Base-by-base conservation (phyloP, 140 eudicot genomes). In the Erigeron philadelphicus region DNA sequence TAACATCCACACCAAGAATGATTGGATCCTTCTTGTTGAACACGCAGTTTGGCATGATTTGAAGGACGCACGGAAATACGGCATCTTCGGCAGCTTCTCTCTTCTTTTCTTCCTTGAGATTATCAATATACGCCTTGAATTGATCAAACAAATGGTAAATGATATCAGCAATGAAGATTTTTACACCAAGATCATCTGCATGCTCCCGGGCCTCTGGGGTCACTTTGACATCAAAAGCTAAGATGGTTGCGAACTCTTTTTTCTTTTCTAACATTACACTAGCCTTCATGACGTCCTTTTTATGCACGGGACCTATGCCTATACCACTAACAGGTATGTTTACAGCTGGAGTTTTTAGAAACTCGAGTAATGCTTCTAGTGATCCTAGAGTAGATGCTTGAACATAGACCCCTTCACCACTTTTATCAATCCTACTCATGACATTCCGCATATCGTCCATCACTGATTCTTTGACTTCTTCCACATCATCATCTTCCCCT, bases 341-440 rank as follows among this genome's bases (percentile, higher is more conserved):
- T 31, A 90, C 97, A 12, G 82, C 94, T 7, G 93, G 93, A 11
- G 88, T 78, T 61, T 90, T 87, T 79, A 90, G 57, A 70, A 87
- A 86, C 75, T 90, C 97, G 8, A 90, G 77, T 55, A 90, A 72
- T 57, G 97, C 97, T 73, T 90, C 97, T 69, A 90, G 68, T 15
- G 97, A 90, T 35, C 97, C 97, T 54, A 87, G 97, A 17, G 97
- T 90, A 56, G 97, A 90, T 8, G 97, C 95, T 77, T 90, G 97
- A 61, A 90, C 95, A 65, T 77, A 87, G 64, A 90, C 97, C 12
- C 95, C 97, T 64, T 86, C 97, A 2, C 92, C 97, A 47, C 86
- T 83, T 80, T 81, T 90, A 71, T 90, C 97, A 44, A 90, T 87
- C 73, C 95, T 75, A 77, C 68, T 87, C 97, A 90, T 84, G 8